Conservation (phyloP, 2,329 filamentous ascomycete species). For the Ophiobolus disseminans region DNA sequence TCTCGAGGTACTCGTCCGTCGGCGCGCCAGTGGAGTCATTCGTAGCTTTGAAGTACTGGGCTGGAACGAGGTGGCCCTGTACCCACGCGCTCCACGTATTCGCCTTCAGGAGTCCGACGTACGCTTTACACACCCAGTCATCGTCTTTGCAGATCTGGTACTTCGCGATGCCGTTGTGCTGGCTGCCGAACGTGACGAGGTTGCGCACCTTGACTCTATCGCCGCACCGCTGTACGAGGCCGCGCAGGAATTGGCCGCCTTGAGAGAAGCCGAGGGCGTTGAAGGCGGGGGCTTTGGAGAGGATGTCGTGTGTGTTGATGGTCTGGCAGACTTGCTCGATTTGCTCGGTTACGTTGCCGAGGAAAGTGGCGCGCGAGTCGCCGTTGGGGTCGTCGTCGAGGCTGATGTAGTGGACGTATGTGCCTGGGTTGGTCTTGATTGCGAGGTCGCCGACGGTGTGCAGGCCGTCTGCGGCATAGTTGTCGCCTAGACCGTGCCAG, state of each 20-base stretch:
- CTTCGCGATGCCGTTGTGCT: slow-evolving; percentile 89
- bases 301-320: slow-evolving; percentile 76
- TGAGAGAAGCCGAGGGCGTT: slow-evolving; percentile 96
- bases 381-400: slow-evolving; percentile 69
- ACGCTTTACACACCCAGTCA: slow-evolving; percentile 83
- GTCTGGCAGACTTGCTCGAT: slow-evolving; percentile 78
- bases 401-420: slow-evolving; percentile 80
- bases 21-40: slow-evolving; percentile 62
- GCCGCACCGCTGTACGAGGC: slow-evolving; percentile 87
- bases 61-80: slow-evolving; percentile 82
- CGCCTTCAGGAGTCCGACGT: slow-evolving; percentile 76
- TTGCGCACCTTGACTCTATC: slow-evolving; percentile 70
- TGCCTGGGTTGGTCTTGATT: slow-evolving; percentile 77
- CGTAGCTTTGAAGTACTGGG: slow-evolving; percentile 88
- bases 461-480: slow-evolving; percentile 78
- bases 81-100: slow-evolving; percentile 83
- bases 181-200: slow-evolving; percentile 86
- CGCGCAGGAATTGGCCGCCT: slow-evolving; percentile 94
- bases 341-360: slow-evolving; percentile 86
- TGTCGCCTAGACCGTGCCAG: slow-evolving; percentile 88
- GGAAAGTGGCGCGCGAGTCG: slow-evolving; percentile 86
- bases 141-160: slow-evolving; percentile 75
- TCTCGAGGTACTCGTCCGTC: slow-evolving; percentile 72
- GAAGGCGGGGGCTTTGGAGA: slow-evolving; percentile 80
- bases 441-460: slow-evolving; percentile 74